Evolutionary conservation across 1,284 basidiomycete genomes (phyloP).

Genomic region (Trametes polyzona): DNA sequence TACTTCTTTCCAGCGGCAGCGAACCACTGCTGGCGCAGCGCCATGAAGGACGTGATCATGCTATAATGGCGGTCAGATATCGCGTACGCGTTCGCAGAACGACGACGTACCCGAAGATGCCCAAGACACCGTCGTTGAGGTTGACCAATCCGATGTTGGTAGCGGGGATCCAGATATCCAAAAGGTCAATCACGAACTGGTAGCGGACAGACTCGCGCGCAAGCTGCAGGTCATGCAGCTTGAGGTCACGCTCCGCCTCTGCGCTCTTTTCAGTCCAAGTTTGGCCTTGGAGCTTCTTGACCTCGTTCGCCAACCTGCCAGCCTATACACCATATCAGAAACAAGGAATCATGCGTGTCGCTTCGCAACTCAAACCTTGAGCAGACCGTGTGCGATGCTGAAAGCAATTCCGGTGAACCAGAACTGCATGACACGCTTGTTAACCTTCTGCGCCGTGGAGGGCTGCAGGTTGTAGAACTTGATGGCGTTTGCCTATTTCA

Average conservation of each 20-base stretch:
- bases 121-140: constrained; percentile 87
- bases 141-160: constrained; percentile 79
- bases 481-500: constrained; percentile 62
- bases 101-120: constrained; percentile 75
- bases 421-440: constrained; percentile 81
- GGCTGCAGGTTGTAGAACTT: constrained; percentile 72
- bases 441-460: constrained; percentile 67
- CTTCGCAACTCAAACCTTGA: constrained; percentile 74
- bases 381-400: constrained; percentile 68
- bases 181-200: constrained; percentile 81
- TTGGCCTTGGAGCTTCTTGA: constrained; percentile 51
- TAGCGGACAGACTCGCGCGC: constrained; percentile 67
- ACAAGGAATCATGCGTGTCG: too few relatives aligned
- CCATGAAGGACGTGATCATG: constrained; percentile 63
- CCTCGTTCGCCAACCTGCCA: constrained; percentile 62
- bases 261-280: constrained; percentile 64
- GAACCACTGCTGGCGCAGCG: constrained; percentile 57
- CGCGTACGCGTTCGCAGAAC: neutral
- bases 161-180: constrained; percentile 91
- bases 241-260: constrained; percentile 68
- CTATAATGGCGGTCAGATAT: constrained; percentile 37
- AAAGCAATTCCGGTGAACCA: constrained; percentile 91
- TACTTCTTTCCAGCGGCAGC: constrained; percentile 49
- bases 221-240: constrained; percentile 56
- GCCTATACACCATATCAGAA: constrained; percentile 43